phyloP scores from a whole-genome alignment of 208 protist species.

The Phytomonas serpens region DNA sequence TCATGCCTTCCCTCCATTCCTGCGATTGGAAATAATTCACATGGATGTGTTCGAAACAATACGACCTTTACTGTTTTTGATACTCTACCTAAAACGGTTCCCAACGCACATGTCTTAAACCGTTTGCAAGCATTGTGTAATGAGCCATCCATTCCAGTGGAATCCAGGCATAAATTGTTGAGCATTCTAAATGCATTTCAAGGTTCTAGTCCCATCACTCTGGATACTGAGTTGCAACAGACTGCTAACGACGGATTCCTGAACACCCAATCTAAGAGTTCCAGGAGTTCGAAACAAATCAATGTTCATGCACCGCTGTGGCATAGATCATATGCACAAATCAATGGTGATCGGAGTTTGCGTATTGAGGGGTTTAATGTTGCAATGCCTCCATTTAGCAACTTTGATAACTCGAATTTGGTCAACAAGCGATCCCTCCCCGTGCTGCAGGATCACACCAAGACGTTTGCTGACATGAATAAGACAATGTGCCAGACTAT shows the following conservation, averaged over 20 bases:
- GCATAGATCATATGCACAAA: background rate
- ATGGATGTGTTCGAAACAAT: background rate
- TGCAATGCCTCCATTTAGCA: background rate
- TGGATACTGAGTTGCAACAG: background rate
- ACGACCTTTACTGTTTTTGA: background rate
- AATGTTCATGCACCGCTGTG: background rate
- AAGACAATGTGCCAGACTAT: constrained; percentile 54
- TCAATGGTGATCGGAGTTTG: background rate
- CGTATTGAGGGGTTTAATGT: background rate
- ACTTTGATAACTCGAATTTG: constrained; percentile 9
- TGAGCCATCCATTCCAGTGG: background rate
- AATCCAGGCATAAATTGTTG: background rate
- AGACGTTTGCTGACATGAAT: constrained; percentile 71
- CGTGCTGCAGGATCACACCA: constrained; percentile 48
- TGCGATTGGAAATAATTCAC: background rate
- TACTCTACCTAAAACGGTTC: background rate
- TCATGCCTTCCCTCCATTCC: constrained; percentile 8
- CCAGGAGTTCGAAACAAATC: background rate
- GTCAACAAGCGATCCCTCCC: constrained; percentile 12
- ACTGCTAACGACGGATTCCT: background rate
- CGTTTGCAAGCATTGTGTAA: background rate
- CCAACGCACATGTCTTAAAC: background rate
- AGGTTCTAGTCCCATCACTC: background rate
- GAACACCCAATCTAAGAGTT: background rate
- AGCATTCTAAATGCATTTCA: background rate